Percentiles rank a stretch among this genome's conserved stretches.
phyloP scores from a whole-genome alignment of 176 grass and related monocot genomes.

The Carex cristatella region DNA sequence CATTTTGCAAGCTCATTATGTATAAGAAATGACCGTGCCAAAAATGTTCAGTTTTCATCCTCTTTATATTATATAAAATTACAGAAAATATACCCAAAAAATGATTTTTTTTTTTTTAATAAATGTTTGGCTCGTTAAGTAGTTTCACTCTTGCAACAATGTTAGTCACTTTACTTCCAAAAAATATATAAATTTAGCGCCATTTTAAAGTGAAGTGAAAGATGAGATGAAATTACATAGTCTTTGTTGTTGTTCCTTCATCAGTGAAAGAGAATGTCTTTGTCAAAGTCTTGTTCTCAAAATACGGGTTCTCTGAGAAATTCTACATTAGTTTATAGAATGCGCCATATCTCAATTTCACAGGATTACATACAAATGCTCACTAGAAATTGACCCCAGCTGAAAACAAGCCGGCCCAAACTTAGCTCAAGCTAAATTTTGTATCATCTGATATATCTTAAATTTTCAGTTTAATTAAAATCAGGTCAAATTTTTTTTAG shows the following conservation, averaged over 20 bases:
- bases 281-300: conserved; percentile 67
- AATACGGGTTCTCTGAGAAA: conserved; percentile 71
- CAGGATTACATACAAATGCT: neutral
- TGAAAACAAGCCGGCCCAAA: too few relatives aligned
- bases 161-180: neutral
- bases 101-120: too few relatives aligned
- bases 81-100: too few relatives aligned
- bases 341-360: conserved; percentile 20
- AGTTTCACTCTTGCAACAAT: too few relatives aligned
- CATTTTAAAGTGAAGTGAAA: neutral
- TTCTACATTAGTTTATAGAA: conserved; percentile 30
- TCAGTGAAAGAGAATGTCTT: conserved; percentile 61
- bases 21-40: neutral
- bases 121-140: too few relatives aligned
- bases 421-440: too few relatives aligned
- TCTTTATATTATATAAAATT: too few relatives aligned
- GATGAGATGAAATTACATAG: neutral
- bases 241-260: conserved; percentile 25
- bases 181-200: neutral
- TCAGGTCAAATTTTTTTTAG: too few relatives aligned
- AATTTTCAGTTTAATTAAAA: too few relatives aligned
- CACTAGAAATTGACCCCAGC: too few relatives aligned
- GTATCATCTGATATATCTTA: too few relatives aligned
- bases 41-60: neutral
- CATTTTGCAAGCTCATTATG: neutral